phyloP scores from a whole-genome alignment of 768 basidiomycete genomes.

The Chalciporus sphaerocephalus region DNA sequence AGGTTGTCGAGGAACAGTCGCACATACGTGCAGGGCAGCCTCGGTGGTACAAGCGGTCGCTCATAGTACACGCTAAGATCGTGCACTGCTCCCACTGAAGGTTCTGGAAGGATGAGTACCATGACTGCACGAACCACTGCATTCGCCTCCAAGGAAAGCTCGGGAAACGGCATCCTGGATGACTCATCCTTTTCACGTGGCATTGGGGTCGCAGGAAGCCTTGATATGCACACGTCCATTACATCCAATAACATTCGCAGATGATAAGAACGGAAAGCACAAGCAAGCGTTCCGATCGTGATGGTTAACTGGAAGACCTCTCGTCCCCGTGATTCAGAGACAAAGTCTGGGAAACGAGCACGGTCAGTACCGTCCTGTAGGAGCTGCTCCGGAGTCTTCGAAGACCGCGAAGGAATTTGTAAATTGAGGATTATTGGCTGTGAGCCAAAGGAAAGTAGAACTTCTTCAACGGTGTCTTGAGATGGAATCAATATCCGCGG shows the following conservation, averaged over 20 bases:
- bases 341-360: conserved; percentile 5
- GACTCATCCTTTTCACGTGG: conserved; percentile 9
- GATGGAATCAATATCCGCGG: conserved; percentile 7
- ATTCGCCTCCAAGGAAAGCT: conserved; percentile 32
- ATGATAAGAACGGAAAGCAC: conserved; percentile 54
- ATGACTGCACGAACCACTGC: conserved; percentile 43
- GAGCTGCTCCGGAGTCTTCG: conserved; percentile 10
- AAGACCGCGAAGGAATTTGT: conserved; percentile 38
- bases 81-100: conserved; percentile 3
- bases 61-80: conserved; percentile 44
- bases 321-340: conserved; percentile 6
- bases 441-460: conserved; percentile 56
- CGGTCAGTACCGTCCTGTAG: conserved; percentile 1
- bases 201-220: conserved; percentile 16
- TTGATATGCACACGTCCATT: conserved; percentile 30
- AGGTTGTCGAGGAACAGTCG: conserved; percentile 48
- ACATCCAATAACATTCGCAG: conserved; percentile 46
- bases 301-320: conserved; percentile 41
- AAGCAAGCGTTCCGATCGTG: conserved; percentile 49
- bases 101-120: conserved; percentile 43
- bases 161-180: conserved; percentile 17
- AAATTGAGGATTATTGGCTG: conserved; percentile 59
- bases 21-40: conserved; percentile 44
- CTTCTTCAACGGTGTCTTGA: conserved; percentile 34
- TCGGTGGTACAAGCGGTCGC: conserved; percentile 57